Evolutionary conservation across 306 rosid genomes (phyloP).

Genomic region (Sphenostylis stenocarpa): DNA sequence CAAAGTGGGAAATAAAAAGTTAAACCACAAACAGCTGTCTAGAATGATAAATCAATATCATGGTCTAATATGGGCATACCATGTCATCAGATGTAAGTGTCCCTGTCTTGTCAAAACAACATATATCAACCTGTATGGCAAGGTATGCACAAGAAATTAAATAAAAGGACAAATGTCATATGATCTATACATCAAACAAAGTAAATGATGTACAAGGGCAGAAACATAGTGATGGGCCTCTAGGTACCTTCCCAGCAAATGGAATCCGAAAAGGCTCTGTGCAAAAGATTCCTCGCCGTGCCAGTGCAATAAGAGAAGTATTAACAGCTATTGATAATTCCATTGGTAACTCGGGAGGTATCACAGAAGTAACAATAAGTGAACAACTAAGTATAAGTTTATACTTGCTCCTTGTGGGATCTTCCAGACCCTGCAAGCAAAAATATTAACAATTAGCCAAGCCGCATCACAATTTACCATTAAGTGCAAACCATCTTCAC

Average conservation of each 20-base stretch:
- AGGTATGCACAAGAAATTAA: conserved; percentile 29
- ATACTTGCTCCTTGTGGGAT: conserved; percentile 99
- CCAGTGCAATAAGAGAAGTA: conserved; percentile 96
- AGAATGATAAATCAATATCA: conserved; percentile 17
- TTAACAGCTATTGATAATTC: conserved; percentile 98
- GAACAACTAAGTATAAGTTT: conserved; percentile 97
- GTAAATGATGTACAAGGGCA: conserved; percentile 18
- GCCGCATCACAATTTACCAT: conserved; percentile 10
- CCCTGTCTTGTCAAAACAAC: conserved; percentile 99
- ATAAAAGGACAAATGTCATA: conserved; percentile 13
- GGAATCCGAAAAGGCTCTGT: conserved; percentile 99
- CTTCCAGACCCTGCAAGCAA: conserved; percentile 87
- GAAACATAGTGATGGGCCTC: conserved; percentile 16
- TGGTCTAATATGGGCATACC: conserved; percentile 51
- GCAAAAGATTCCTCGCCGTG: conserved; percentile 93
- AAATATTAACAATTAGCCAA: conserved; percentile 20
- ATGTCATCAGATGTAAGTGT: conserved; percentile 98
- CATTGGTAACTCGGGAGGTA: conserved; percentile 99
- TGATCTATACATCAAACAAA: neutral
- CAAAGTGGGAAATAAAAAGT: conserved; percentile 20
- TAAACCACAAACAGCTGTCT: conserved; percentile 8
- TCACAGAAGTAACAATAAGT: conserved; percentile 96
- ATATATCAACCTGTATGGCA: conserved; percentile 87
- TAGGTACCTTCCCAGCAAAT: conserved; percentile 97
- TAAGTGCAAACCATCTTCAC: conserved; percentile 17